A percentile compares a stretch with the other conserved stretches of the same genome.
phyloP scores from a whole-genome alignment of 306 rosid genomes.

The Lathyrus tuberosus region DNA sequence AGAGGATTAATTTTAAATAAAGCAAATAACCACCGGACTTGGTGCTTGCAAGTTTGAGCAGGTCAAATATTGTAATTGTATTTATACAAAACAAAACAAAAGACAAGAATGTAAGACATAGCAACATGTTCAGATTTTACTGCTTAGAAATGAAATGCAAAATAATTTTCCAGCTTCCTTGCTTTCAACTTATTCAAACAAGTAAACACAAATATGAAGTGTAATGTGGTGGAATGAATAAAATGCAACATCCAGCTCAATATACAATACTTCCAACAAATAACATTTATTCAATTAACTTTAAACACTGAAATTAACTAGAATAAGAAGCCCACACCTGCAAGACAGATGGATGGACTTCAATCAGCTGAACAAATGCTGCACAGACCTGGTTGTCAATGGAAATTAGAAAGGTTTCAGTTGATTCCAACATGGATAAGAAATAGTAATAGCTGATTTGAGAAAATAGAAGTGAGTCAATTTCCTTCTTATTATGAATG shows the following conservation, averaged over 20 bases:
- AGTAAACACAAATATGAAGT: slow-evolving; percentile 10
- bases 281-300: slow-evolving; percentile 13
- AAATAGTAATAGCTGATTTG: slow-evolving; percentile 17
- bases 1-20: slow-evolving; percentile 25
- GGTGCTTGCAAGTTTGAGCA: slow-evolving; percentile 25
- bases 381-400: slow-evolving; percentile 78
- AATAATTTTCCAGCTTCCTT: slow-evolving; percentile 4
- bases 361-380: slow-evolving; percentile 97
- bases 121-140: slow-evolving; percentile 12
- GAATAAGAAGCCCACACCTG: slow-evolving; percentile 62
- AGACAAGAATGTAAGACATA: slow-evolving; percentile 26
- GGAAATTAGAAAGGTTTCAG: slow-evolving; percentile 39
- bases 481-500: neutral
- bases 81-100: slow-evolving; percentile 10
- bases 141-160: slow-evolving; percentile 22
- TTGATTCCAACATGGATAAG: slow-evolving; percentile 36
- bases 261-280: slow-evolving; percentile 22
- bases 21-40: slow-evolving; percentile 19
- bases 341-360: slow-evolving; percentile 89
- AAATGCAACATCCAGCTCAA: slow-evolving; percentile 24
- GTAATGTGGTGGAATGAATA: slow-evolving; percentile 19
- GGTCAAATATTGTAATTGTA: slow-evolving; percentile 16
- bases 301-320: slow-evolving; percentile 17
- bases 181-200: slow-evolving; percentile 13
- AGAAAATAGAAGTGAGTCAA: slow-evolving; percentile 8